Evolutionary conservation across 768 basidiomycete species (phyloP), one percentile per base, ranked within the genome.

Genomic region (Mycena indigotica): DNA sequence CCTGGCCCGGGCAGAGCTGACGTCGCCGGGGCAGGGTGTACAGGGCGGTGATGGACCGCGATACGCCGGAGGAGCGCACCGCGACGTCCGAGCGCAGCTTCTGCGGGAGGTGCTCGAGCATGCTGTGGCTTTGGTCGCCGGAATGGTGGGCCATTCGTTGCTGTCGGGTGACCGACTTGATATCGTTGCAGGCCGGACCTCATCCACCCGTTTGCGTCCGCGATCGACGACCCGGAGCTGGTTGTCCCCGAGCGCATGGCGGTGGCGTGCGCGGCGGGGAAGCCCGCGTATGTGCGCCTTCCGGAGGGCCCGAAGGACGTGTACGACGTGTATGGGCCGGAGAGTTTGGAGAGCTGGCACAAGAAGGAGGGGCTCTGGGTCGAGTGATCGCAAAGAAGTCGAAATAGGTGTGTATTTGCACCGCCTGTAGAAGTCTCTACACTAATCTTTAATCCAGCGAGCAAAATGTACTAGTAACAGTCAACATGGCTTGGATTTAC

Each of bases 171-270:
- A 44, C 49, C 38, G 40, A 13, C 21, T 19, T 24, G 21, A 40
- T 50, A 5, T 45, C 28, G 28, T 24, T 21, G 6, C 41, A 87
- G 86, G 86, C 85, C 86, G 0, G 83, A 87, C 25, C 64, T 82
- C 0, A 72, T 88, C 29, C 87, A 88, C 54, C 87, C 87, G 3
- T 88, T 87, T 59, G 86, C 86, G 8, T 84, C 84, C 26, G 85
- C 79, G 0, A 86, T 87, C 50, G 87, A 88, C 54, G 77, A 76
- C 3, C 85, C 85, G 2, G 75, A 80, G n/a, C 76, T 88, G 15
- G 77, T 79, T 30, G 58, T 65, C 0, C 84, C 86, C 2, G 72
- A 79, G 13, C 75, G 74, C 15, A 68, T 86, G 78, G 86, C 85
- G 50, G 76, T 80, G 56, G 62, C 80, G 28, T 79, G 73, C 56